Evolutionary conservation across 2,329 filamentous ascomycete genomes (phyloP).

Genomic region (Aspergillus thermomutatus): DNA sequence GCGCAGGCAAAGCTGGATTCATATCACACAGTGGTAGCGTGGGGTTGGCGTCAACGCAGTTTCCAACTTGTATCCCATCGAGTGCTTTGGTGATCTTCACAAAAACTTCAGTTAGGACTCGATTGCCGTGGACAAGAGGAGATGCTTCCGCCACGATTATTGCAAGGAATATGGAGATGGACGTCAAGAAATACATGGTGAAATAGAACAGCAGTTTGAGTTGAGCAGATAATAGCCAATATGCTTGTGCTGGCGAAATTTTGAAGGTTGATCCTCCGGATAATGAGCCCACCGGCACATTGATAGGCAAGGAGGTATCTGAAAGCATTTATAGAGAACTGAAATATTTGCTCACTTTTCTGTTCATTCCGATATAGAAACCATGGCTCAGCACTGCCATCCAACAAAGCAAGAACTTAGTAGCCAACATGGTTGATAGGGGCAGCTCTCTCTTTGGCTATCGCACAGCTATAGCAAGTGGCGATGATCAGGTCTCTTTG

Average conservation of each 20-base stretch:
- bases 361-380: not conserved
- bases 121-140: not conserved
- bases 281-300: not conserved
- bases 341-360: slow-evolving; percentile 4
- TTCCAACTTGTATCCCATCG: slow-evolving; percentile 10
- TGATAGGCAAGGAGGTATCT: not conserved
- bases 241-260: not conserved
- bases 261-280: not conserved
- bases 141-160: not conserved
- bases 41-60: slow-evolving; percentile 19
- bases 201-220: not conserved
- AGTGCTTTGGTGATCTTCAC: not conserved
- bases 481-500: not conserved
- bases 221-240: not conserved
- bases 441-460: not conserved
- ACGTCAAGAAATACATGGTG: not conserved
- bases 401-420: slow-evolving; percentile 16
- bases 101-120: not conserved
- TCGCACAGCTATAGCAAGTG: not conserved
- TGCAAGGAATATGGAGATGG: not conserved
- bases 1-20: slow-evolving; percentile 24
- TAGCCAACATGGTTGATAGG: slow-evolving; percentile 1
- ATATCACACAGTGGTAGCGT: slow-evolving; percentile 18
- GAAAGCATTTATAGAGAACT: not conserved
- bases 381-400: slow-evolving; percentile 18